Base-by-base conservation (phyloP, 2,329 filamentous ascomycete genomes). In the Ascochyta koolunga region DNA sequence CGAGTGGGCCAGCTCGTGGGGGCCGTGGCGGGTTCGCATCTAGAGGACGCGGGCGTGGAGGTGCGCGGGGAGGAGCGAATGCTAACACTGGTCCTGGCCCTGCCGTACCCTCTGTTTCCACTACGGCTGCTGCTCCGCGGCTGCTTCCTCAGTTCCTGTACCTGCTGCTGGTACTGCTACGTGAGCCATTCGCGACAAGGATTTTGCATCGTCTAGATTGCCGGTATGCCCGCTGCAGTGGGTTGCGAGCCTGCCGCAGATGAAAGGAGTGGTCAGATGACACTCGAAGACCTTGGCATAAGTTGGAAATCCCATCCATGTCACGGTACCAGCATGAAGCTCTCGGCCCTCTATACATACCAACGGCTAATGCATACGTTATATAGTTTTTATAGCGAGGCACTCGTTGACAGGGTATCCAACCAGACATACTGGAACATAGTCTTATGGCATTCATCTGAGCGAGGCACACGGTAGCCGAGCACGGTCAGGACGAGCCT, bases 41-140 rank as follows among this genome's bases (percentile, higher is more conserved):
- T 25, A 64, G 73, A 32, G 72, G 72, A 43, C 67, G 73, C 22
- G 67, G 71, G 25, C 66, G 73, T 35, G 70, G 70, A 43, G 65
- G 69, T 33, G 68, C 65, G 11, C 65, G 71, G 35, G 69, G 72
- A 25, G 72, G 69, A 31, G 62, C 54, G 8, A 67, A 69, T 46
- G 47, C n/a, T n/a, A n/a, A n/a, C n/a, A n/a, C n/a, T n/a, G n/a
- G 21, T 40, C 5, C 45, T 37, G 35, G 16, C 15, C 35, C 35
- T 19, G 35, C 35, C 10, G 35, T 18, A 4, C 9, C 35, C 19
- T 21, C 35, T 13, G 35, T 8, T 5, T 11, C 35, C 18, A 11
- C 35, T 21, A 21, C 35, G 9, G 21, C 50, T 31, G n/a, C 49
- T 25, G 38, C 41, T 33, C 19, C 10, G 32, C 38, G n/a, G 31